Evolutionary conservation across 257 asterid genomes (phyloP).

Genomic region (Gardenia jasminoides): DNA sequence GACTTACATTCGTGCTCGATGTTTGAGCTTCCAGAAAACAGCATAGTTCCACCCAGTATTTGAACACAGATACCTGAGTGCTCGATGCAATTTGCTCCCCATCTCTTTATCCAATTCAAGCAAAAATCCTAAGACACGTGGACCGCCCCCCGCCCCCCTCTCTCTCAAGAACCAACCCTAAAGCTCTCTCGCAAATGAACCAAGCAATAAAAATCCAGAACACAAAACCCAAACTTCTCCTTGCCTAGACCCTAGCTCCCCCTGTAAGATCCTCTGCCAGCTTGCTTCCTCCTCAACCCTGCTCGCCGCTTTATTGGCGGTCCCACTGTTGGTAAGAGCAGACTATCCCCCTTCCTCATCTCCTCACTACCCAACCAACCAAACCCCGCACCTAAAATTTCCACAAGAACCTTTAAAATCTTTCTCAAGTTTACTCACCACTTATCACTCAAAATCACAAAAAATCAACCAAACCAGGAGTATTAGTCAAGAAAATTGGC

Average conservation of each 20-base stretch:
- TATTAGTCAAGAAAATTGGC: conserved; percentile 21
- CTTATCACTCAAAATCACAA: conserved; percentile 28
- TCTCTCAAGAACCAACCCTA: conserved; percentile 40
- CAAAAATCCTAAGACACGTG: conserved; percentile 17
- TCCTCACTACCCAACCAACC: conserved; percentile 34
- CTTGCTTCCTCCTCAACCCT: conserved; percentile 94
- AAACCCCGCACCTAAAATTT: conserved; percentile 33
- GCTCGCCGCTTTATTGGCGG: conserved; percentile 93
- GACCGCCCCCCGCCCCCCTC: conserved; percentile 18
- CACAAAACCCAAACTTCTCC: conserved; percentile 34
- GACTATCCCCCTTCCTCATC: conserved; percentile 75
- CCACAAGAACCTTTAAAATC: conserved; percentile 22
- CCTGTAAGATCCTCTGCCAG: conserved; percentile 99
- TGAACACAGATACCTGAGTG: conserved; percentile 72
- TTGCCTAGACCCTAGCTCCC: conserved; percentile 70
- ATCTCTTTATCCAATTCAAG: conserved; percentile 43
- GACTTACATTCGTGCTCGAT: conserved; percentile 77
- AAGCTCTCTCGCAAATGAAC: conserved; percentile 36
- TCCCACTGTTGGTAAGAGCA: conserved; percentile 88
- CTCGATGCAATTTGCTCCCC: conserved; percentile 70
- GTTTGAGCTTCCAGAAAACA: conserved; percentile 91
- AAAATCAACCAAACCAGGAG: conserved; percentile 15
- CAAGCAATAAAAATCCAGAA: conserved; percentile 47
- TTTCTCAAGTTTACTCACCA: conserved; percentile 26
- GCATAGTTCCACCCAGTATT: conserved; percentile 85